Conservation (phyloP, 768 basidiomycete species). For the Thelephora aurantiotincta region DNA sequence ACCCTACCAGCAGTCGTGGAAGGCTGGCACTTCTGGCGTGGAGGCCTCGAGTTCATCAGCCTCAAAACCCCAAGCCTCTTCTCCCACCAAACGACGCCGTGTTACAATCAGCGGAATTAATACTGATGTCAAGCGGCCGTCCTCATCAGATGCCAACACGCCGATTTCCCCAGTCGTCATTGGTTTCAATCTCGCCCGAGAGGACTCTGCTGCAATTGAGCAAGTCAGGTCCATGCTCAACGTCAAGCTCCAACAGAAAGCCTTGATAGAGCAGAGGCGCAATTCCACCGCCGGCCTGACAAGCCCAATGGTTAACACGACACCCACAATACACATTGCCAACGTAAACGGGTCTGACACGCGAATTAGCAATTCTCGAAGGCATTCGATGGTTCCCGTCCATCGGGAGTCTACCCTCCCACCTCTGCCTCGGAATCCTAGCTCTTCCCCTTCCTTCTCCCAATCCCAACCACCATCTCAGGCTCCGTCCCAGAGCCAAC, state of each 20-base stretch:
- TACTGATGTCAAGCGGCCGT: slow-evolving; percentile 30
- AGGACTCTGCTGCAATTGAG: slow-evolving; percentile 44
- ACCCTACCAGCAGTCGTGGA: neutral
- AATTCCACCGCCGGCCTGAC: slow-evolving; percentile 31
- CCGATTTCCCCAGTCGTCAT: slow-evolving; percentile 57
- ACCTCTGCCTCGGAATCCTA: slow-evolving; percentile 10
- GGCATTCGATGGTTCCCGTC: slow-evolving; percentile 22
- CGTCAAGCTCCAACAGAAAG: slow-evolving; percentile 60
- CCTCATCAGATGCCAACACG: slow-evolving; percentile 23
- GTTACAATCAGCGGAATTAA: slow-evolving; percentile 55
- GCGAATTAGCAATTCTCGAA: neutral
- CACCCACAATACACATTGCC: slow-evolving; percentile 14
- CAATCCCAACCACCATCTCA: slow-evolving; percentile 11
- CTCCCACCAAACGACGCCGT: slow-evolving; percentile 46
- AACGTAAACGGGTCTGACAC: slow-evolving; percentile 3
- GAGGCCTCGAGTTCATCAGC: neutral
- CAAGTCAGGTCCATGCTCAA: slow-evolving; percentile 48
- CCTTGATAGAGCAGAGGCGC: slow-evolving; percentile 54
- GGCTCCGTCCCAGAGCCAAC: slow-evolving; percentile 10
- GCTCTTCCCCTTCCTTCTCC: slow-evolving; percentile 20
- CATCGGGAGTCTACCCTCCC: slow-evolving; percentile 14
- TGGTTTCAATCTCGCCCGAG: slow-evolving; percentile 39
- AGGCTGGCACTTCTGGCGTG: neutral
- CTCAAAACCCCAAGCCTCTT: slow-evolving; percentile 4
- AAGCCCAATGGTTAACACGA: slow-evolving; percentile 2